Conservation (phyloP, 805 yeast genomes). For the Ascoidea tarda region DNA sequence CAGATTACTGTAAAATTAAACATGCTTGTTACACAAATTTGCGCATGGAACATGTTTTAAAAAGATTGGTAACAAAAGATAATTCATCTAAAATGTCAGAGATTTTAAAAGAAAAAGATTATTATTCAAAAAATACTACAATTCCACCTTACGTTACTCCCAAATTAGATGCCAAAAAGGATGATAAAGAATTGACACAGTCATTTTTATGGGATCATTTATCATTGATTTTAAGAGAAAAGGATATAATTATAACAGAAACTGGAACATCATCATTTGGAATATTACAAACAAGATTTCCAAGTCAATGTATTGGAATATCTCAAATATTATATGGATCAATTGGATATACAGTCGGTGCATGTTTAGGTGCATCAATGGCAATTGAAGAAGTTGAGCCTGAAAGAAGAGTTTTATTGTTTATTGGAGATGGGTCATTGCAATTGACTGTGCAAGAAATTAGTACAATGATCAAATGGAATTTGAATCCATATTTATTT, state of each 20-base stretch:
- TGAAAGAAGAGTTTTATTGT: slow-evolving; percentile 35
- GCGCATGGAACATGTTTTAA: slow-evolving; percentile 31
- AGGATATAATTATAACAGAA: slow-evolving; percentile 46
- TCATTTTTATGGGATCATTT: slow-evolving; percentile 37
- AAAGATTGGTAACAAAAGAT: background rate
- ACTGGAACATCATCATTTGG: slow-evolving; percentile 59
- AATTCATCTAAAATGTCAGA: background rate
- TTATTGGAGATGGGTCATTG: slow-evolving; percentile 58
- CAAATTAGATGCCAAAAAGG: background rate
- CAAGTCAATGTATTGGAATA: slow-evolving; percentile 34
- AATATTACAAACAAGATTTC: slow-evolving; percentile 40
- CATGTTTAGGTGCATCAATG: slow-evolving; percentile 46
- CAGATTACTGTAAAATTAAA: slow-evolving; percentile 37
- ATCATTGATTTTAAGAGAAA: slow-evolving; percentile 34
- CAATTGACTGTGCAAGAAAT: slow-evolving; percentile 56
- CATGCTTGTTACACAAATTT: slow-evolving; percentile 39
- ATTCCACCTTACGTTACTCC: background rate
- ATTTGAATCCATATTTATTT: slow-evolving; percentile 41
- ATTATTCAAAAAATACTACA: background rate
- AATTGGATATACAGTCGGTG: slow-evolving; percentile 51
- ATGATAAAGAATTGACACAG: slow-evolving; percentile 19
- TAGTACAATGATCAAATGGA: slow-evolving; percentile 41
- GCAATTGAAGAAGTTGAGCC: slow-evolving; percentile 36
- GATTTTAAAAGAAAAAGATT: background rate
- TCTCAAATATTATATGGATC: slow-evolving; percentile 57